phyloP scores from a whole-genome alignment of 1,284 basidiomycete species.

The Fomes fomentarius region DNA sequence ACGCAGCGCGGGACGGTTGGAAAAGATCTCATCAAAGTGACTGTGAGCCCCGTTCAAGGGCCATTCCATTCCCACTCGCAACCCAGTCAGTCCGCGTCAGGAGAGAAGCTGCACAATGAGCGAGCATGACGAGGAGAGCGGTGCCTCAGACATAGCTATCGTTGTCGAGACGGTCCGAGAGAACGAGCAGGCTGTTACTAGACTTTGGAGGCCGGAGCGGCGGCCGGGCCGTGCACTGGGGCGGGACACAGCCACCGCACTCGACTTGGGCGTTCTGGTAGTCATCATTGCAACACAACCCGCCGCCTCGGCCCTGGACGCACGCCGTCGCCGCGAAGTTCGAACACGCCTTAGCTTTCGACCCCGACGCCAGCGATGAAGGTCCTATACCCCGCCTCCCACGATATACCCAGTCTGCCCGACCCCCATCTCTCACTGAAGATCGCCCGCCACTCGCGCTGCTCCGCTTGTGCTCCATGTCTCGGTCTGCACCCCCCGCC shows the following conservation, averaged over 20 bases:
- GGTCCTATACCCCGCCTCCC: slow-evolving; percentile 64
- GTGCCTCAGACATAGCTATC: no score
- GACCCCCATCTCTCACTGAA: slow-evolving; percentile 61
- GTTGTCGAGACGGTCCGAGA: not conserved
- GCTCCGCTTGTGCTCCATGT: slow-evolving; percentile 62
- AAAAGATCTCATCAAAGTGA: slow-evolving; percentile 19
- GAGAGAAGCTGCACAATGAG: no score
- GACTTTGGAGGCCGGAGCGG: not conserved
- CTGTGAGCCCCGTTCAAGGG: no score
- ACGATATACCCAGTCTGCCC: slow-evolving; percentile 49
- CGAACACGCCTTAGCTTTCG: no score
- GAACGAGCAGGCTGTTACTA: not conserved
- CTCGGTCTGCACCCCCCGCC: slow-evolving; percentile 69
- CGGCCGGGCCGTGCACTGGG: slow-evolving; percentile 2
- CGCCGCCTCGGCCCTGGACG: slow-evolving; percentile 1
- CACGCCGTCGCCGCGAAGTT: no score
- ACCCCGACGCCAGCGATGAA: slow-evolving; percentile 45
- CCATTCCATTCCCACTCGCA: no score
- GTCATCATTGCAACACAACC: slow-evolving; percentile 11
- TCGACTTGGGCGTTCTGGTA: not conserved
- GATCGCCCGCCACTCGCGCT: slow-evolving; percentile 75
- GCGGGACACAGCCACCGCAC: slow-evolving; percentile 12
- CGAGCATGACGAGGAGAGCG: not conserved
- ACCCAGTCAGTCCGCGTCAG: no score
- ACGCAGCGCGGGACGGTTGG: slow-evolving; percentile 9